Evolutionary conservation across 495 filamentous ascomycete species (phyloP).

Genomic region (Daldinia caldariorum): DNA sequence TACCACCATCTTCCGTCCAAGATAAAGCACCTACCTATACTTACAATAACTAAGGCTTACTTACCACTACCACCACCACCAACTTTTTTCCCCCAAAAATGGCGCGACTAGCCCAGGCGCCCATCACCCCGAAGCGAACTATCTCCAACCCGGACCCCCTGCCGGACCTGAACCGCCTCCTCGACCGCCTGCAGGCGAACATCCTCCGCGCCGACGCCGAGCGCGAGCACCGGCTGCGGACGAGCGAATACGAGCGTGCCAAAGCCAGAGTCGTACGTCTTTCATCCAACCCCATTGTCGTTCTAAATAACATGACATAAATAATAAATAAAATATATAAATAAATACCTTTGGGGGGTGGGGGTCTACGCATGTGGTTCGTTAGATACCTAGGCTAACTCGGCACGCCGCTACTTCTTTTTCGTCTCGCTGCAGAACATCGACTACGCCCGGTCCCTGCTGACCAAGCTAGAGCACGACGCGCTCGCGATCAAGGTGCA

Average conservation of each 20-base stretch:
- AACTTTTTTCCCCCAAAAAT: slow-evolving; percentile 27
- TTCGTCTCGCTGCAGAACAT: slow-evolving; percentile 77
- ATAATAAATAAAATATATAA: too few relatives aligned
- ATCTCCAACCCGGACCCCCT: slow-evolving; percentile 43
- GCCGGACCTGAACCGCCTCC: slow-evolving; percentile 75
- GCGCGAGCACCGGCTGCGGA: slow-evolving; percentile 62
- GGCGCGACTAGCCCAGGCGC: slow-evolving; percentile 46
- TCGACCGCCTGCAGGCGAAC: slow-evolving; percentile 76
- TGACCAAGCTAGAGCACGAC: slow-evolving; percentile 80
- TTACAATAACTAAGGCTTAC: not conserved
- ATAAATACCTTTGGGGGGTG: too few relatives aligned
- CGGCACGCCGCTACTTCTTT: not conserved
- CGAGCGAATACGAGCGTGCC: slow-evolving; percentile 75
- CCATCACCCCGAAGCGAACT: slow-evolving; percentile 37
- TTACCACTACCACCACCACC: not conserved
- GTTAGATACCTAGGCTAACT: slow-evolving; percentile 13
- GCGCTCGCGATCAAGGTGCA: slow-evolving; percentile 70
- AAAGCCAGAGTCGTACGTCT: slow-evolving; percentile 69
- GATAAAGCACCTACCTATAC: not conserved
- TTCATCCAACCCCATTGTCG: not conserved
- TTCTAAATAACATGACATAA: too few relatives aligned
- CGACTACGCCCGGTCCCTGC: slow-evolving; percentile 78
- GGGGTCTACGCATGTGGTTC: too few relatives aligned
- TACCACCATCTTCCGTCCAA: not conserved
- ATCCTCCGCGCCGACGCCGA: slow-evolving; percentile 73